A percentile compares a stretch with the other conserved stretches of the same genome.
phyloP scores from a whole-genome alignment of 2,329 filamentous ascomycete genomes.

The Aureobasidium sp. region DNA sequence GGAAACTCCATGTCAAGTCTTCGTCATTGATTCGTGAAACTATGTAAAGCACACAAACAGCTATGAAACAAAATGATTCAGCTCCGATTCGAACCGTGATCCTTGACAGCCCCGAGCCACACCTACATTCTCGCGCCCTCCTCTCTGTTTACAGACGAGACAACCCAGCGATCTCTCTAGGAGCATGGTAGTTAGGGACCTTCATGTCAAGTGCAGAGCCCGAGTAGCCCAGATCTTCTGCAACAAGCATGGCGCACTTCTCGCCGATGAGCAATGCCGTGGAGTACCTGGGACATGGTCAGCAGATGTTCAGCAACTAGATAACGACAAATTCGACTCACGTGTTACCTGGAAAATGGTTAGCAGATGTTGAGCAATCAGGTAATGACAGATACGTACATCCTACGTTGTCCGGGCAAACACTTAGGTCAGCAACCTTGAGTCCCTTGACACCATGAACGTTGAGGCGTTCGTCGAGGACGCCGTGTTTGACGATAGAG shows the following conservation, averaged over 20 bases:
- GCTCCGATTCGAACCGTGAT: too few relatives aligned
- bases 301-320: too few relatives aligned
- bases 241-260: conserved; percentile 63
- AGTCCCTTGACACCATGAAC: conserved; percentile 70
- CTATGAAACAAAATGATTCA: too few relatives aligned
- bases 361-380: too few relatives aligned
- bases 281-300: conserved; percentile 37
- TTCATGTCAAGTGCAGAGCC: conserved; percentile 71
- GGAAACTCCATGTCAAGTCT: too few relatives aligned
- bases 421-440: conserved; percentile 69
- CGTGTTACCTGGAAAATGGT: conserved; percentile 32
- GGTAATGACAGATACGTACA: conserved; percentile 24
- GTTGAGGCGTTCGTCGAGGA: conserved; percentile 69
- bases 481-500: conserved; percentile 72
- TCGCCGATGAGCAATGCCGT: conserved; percentile 70
- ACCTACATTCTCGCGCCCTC: too few relatives aligned
- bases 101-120: too few relatives aligned
- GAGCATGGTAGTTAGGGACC: conserved; percentile 47
- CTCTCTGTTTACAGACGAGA: conserved; percentile 32
- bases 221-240: conserved; percentile 67
- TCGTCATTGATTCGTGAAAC: too few relatives aligned
- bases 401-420: conserved; percentile 73
- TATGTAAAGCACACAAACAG: too few relatives aligned
- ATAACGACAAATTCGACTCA: too few relatives aligned
- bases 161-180: conserved; percentile 38